These are phyloP conservation scores for Penicillium concentricum DNA, from an alignment of 2,329 filamentous ascomycete genomes.

Conservation along the genomic window DNA sequence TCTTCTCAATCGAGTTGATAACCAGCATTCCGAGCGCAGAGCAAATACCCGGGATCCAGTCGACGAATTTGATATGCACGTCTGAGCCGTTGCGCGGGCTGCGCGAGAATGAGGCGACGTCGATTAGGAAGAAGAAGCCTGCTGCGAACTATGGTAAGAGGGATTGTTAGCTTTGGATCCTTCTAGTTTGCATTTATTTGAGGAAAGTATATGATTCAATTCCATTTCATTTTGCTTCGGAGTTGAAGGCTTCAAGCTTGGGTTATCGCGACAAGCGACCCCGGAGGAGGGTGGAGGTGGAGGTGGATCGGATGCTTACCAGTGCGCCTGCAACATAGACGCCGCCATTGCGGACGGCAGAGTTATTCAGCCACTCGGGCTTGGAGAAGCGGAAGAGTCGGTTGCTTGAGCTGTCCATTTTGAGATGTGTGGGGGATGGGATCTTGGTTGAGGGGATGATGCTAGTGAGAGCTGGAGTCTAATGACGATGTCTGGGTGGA, in stretches of 20 bases:
- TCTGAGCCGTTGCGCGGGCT: conserved; percentile 60
- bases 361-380: conserved; percentile 66
- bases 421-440: neutral
- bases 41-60: conserved; percentile 72
- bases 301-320: conserved; percentile 45
- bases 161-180: neutral
- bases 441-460: neutral
- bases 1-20: conserved; percentile 71
- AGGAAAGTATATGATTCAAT: neutral
- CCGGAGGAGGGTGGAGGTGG: neutral
- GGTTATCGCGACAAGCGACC: neutral
- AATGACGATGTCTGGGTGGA: conserved; percentile 22
- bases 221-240: neutral
- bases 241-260: neutral
- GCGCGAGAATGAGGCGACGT: conserved; percentile 63
- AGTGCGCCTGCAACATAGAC: conserved; percentile 66
- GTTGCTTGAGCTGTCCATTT: conserved; percentile 49
- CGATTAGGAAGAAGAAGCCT: conserved; percentile 68
- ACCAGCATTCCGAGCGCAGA: conserved; percentile 68
- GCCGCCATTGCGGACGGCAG: conserved; percentile 61
- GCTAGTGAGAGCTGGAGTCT: conserved; percentile 12
- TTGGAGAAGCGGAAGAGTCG: conserved; percentile 67
- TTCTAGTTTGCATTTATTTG: neutral
- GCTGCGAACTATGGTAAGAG: conserved; percentile 58
- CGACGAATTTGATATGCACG: conserved; percentile 67